These are phyloP conservation scores for Moesziomyces sp. DNA, from an alignment of 1,284 basidiomycete species.

Conservation along the genomic window DNA sequence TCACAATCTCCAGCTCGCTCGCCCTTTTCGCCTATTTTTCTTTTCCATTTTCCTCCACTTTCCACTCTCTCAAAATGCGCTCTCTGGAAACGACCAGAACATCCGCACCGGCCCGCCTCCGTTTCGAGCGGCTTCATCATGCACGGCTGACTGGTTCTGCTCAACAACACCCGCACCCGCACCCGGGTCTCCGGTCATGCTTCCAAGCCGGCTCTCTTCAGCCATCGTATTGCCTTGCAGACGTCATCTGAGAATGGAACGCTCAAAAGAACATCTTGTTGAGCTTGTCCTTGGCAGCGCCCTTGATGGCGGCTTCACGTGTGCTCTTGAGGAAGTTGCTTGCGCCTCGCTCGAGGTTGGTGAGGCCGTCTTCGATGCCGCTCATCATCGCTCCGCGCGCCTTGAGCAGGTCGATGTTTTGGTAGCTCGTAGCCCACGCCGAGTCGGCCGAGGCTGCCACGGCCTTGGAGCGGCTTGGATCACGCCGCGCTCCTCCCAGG, in stretches of 20 bases:
- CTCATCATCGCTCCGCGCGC: constrained; percentile 54
- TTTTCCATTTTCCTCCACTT: background rate
- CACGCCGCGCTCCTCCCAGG: constrained; percentile 14
- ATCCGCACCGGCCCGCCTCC: background rate
- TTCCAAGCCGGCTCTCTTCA: too few species aligned
- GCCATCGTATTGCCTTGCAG: too few species aligned
- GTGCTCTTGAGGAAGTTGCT: constrained; percentile 59
- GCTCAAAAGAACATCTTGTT: constrained; percentile 44
- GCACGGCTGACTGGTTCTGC: background rate
- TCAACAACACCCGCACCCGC: too few species aligned
- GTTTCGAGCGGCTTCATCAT: background rate
- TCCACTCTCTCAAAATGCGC: too few species aligned
- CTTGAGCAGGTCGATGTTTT: constrained; percentile 51
- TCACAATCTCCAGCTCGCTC: background rate
- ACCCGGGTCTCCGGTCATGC: too few species aligned
- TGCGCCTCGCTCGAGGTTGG: constrained; percentile 50
- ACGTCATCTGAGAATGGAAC: too few species aligned
- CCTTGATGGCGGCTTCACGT: constrained; percentile 56
- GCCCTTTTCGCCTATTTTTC: background rate
- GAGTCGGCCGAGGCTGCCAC: constrained; percentile 34
- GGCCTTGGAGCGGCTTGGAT: constrained; percentile 32
- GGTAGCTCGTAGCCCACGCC: constrained; percentile 29
- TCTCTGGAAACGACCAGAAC: background rate
- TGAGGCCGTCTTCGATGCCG: constrained; percentile 56
- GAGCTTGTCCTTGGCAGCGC: constrained; percentile 56